These are phyloP conservation scores for Apiospora malaysiana DNA, from an alignment of 2,329 filamentous ascomycete species.

Conservation along the genomic window DNA sequence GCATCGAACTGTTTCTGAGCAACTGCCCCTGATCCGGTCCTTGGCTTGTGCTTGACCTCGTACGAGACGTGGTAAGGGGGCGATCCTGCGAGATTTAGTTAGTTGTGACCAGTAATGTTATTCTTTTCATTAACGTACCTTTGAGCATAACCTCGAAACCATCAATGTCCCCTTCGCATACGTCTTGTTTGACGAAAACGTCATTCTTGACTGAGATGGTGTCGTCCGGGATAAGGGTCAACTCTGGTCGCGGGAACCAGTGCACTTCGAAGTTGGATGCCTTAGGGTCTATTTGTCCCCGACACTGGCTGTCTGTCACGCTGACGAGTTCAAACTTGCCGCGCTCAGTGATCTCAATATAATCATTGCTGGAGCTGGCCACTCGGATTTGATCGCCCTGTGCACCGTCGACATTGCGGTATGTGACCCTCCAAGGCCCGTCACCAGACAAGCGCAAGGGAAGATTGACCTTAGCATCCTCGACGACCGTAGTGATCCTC, in stretches of 20 bases:
- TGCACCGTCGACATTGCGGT: slow-evolving; percentile 68
- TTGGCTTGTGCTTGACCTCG: slow-evolving; percentile 74
- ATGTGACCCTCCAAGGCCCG: slow-evolving; percentile 81
- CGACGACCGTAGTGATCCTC: slow-evolving; percentile 74
- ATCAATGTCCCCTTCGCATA: slow-evolving; percentile 95
- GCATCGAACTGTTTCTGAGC: slow-evolving; percentile 77
- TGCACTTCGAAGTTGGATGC: slow-evolving; percentile 79
- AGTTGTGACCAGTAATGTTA: neutral
- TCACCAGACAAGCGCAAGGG: slow-evolving; percentile 87
- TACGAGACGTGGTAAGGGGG: slow-evolving; percentile 87
- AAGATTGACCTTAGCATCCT: slow-evolving; percentile 74
- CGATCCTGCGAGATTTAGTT: slow-evolving; percentile 56
- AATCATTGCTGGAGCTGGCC: slow-evolving; percentile 64
- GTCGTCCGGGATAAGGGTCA: slow-evolving; percentile 70
- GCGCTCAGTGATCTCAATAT: slow-evolving; percentile 66
- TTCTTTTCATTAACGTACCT: slow-evolving; percentile 58
- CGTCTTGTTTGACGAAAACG: slow-evolving; percentile 74
- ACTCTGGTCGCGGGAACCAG: slow-evolving; percentile 82
- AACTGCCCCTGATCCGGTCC: slow-evolving; percentile 67
- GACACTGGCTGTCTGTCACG: slow-evolving; percentile 80
- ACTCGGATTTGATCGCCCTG: slow-evolving; percentile 40
- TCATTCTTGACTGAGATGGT: slow-evolving; percentile 59
- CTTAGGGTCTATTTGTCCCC: slow-evolving; percentile 76
- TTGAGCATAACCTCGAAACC: slow-evolving; percentile 80
- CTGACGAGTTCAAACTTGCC: slow-evolving; percentile 83